phyloP scores from a whole-genome alignment of 805 yeast species.

The Zygotorulaspora chibaensis region DNA sequence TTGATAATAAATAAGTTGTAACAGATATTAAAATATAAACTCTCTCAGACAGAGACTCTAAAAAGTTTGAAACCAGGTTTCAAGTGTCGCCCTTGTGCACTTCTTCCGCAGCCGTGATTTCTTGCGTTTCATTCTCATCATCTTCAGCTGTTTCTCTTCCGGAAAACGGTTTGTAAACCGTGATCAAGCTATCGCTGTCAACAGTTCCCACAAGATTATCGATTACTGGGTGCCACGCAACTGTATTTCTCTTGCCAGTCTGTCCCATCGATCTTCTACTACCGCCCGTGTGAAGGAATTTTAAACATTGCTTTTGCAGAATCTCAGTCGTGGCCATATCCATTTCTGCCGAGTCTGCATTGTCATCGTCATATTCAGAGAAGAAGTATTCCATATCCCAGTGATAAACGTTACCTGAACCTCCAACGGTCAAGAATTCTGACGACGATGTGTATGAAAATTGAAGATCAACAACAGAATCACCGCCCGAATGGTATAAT shows the following conservation, averaged over 20 bases:
- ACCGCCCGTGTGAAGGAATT: conserved; percentile 33
- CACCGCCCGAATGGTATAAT: conserved; percentile 32
- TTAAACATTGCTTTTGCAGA: conserved; percentile 28
- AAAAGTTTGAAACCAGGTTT: no score
- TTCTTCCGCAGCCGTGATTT: conserved; percentile 4
- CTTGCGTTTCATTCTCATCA: conserved; percentile 13
- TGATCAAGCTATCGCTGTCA: conserved; percentile 27
- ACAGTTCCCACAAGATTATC: conserved; percentile 28
- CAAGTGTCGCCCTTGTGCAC: neutral
- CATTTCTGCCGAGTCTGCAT: conserved; percentile 41
- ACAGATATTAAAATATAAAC: no score
- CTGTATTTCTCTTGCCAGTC: conserved; percentile 24
- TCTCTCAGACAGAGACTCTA: no score
- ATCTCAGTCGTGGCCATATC: conserved; percentile 41
- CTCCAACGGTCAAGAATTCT: conserved; percentile 32
- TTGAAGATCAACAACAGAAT: conserved; percentile 32
- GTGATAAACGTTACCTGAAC: conserved; percentile 33
- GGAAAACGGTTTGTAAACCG: conserved; percentile 28
- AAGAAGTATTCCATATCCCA: conserved; percentile 37
- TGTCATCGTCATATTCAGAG: conserved; percentile 44
- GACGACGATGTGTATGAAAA: conserved; percentile 30
- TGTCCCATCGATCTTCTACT: conserved; percentile 22
- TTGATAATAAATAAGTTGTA: no score
- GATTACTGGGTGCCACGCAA: conserved; percentile 30
- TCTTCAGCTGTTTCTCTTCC: conserved; percentile 24